These are phyloP conservation scores for Arthrobotrys sinensis DNA, from an alignment of 2,329 filamentous ascomycete species.

Conservation along the genomic window DNA sequence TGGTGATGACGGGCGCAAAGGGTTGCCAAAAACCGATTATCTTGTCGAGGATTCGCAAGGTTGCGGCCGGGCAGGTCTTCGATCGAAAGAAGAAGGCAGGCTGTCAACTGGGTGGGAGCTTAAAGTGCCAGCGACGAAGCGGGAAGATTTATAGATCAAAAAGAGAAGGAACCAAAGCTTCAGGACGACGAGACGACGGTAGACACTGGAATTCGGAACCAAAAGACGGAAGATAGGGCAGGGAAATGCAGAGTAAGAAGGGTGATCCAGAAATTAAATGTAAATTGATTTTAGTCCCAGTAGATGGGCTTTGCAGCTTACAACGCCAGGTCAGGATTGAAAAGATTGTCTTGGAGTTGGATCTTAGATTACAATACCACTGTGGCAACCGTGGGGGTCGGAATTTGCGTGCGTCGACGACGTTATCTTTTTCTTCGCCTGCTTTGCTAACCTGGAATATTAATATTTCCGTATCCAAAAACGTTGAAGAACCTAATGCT, in stretches of 20 bases:
- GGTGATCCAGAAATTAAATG: slow-evolving; percentile 43
- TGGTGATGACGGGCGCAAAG: slow-evolving; percentile 52
- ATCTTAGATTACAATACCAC: slow-evolving; percentile 43
- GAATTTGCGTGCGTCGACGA: slow-evolving; percentile 12
- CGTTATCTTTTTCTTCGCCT: slow-evolving; percentile 40
- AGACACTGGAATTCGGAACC: slow-evolving; percentile 57
- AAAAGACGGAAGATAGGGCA: slow-evolving; percentile 51
- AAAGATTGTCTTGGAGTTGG: slow-evolving; percentile 57
- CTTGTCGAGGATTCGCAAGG: slow-evolving; percentile 38
- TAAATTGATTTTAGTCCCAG: slow-evolving; percentile 25
- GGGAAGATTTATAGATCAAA: slow-evolving; percentile 59
- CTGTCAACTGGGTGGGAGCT: slow-evolving; percentile 44
- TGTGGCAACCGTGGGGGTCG: slow-evolving; percentile 39
- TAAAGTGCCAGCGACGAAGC: slow-evolving; percentile 56
- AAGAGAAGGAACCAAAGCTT: slow-evolving; percentile 60
- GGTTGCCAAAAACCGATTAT: slow-evolving; percentile 51
- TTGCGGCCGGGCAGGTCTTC: slow-evolving; percentile 52
- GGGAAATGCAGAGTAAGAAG: slow-evolving; percentile 41
- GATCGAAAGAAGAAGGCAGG: slow-evolving; percentile 60
- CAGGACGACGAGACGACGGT: slow-evolving; percentile 49
- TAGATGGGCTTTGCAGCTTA: slow-evolving; percentile 37
- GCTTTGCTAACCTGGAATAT: slow-evolving; percentile 36
- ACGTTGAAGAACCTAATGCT: slow-evolving; percentile 36
- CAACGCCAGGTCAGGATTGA: slow-evolving; percentile 47
- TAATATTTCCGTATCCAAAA: slow-evolving; percentile 50